phyloP scores from a whole-genome alignment of 2,329 filamentous ascomycete genomes.

The Triangularia verruculosa region DNA sequence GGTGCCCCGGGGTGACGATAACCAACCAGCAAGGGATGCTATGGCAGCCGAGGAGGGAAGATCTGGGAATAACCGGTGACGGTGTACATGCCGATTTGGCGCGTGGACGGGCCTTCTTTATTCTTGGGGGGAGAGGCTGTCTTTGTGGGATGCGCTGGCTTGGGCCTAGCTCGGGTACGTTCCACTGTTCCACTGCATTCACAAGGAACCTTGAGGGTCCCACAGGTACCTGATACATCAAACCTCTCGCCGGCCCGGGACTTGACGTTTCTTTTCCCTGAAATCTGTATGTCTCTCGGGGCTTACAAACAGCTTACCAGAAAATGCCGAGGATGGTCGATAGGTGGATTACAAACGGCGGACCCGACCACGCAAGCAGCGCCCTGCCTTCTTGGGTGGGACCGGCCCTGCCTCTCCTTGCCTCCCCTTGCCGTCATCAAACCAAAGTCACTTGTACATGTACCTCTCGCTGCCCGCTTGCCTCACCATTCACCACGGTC shows the following conservation, averaged over 20 bases:
- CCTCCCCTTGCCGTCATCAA: conserved; percentile 10
- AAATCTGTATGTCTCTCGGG: not conserved
- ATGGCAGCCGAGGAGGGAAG: not conserved
- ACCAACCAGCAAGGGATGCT: not conserved
- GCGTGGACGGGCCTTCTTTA: not conserved
- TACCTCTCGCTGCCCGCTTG: conserved; percentile 16
- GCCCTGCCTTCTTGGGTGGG: conserved; percentile 7
- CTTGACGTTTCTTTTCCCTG: not conserved
- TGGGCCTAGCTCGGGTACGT: not conserved
- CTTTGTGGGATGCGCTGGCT: conserved; percentile 6
- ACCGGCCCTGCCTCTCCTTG: conserved; percentile 1
- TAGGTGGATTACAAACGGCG: conserved; percentile 2
- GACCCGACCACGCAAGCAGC: conserved; percentile 6
- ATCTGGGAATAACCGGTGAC: not conserved
- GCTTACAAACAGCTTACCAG: not conserved
- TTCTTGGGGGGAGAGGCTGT: not conserved
- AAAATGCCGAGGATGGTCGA: too few relatives aligned
- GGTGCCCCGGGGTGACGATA: not conserved
- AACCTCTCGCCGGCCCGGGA: not conserved
- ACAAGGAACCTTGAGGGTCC: conserved; percentile 5
- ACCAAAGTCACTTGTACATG: conserved; percentile 1
- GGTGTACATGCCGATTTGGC: not conserved
- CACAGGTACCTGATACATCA: conserved; percentile 11
- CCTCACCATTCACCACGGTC: conserved; percentile 14
- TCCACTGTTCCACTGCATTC: conserved; percentile 10